Base-by-base conservation (phyloP, 75 land plant species). In the Pinus taeda region DNA sequence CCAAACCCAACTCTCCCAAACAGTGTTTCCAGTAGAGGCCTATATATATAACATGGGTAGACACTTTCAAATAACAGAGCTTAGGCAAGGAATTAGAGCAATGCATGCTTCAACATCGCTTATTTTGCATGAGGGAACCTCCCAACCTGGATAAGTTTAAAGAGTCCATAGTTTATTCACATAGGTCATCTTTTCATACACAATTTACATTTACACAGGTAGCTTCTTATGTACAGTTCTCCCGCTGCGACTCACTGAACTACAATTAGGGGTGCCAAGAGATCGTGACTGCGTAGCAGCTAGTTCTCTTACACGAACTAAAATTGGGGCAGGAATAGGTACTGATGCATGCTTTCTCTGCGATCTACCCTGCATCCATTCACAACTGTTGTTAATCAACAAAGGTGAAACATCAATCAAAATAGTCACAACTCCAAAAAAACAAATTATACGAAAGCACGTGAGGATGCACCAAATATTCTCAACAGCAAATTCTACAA, bases 291-390 rank as follows among this genome's bases (percentile, higher is more conserved):
- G 90, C 76, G 62, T 75, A 29, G 92, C 88, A 26, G 95, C 97
- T 73, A 94, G 83, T 81, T 94, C 95, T 70, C 97, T 85, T 66
- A 94, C 93, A 17, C 84, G 83, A 13, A 77, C 59, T 76, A 94
- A 74, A 37, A 94, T 85, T 24, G 85, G 80, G 6, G 85, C 80
- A 6, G 97, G 97, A 55, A 94, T 90, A 29, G 95, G 87, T 58
- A 90, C 72, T 9, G 95, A 80, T 18, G 90, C 71, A 75, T 83
- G 92, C 75, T 94, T 94, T 62, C 92, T 69, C 4, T 82, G 80
- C 61, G 74, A 82, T 71, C 77, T 88, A 45, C 76, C 75, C 83
- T 86, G 82, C 61, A 59, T 7, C 33, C 49, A 65, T 4, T 20
- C 33, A 33, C 22, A 67, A 39, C 53, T 39, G 9, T 12, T 42